Conservation (phyloP, 1,139 yeast species). For the Kluyveromyces sp. region DNA sequence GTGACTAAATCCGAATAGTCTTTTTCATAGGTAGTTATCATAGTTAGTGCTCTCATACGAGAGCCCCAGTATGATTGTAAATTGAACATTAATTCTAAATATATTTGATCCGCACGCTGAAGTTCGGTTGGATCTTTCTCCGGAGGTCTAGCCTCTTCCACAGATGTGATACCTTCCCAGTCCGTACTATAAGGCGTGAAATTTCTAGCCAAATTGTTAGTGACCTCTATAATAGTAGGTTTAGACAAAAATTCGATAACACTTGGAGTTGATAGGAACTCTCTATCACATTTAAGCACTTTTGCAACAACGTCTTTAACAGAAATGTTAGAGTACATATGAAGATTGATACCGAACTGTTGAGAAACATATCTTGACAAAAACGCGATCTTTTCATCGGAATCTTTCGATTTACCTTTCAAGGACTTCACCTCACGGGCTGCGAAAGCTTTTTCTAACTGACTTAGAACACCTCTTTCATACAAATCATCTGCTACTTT, state of each 20-base stretch:
- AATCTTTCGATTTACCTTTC: constrained; percentile 38
- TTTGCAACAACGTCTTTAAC: constrained; percentile 52
- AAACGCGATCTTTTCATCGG: constrained; percentile 46
- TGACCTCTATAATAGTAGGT: constrained; percentile 59
- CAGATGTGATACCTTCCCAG: constrained; percentile 35
- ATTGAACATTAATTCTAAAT: constrained; percentile 64
- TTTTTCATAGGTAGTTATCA: constrained; percentile 54
- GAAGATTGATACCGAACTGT: constrained; percentile 72
- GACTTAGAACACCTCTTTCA: constrained; percentile 67
- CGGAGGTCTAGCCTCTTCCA: constrained; percentile 39
- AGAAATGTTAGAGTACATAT: constrained; percentile 44
- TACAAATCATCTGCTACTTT: constrained; percentile 52
- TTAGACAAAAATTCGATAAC: constrained; percentile 65
- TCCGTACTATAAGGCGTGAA: constrained; percentile 59
- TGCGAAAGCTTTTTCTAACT: constrained; percentile 67
- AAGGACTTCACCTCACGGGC: constrained; percentile 63
- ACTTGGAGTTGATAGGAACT: constrained; percentile 47
- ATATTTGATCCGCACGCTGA: constrained; percentile 70
- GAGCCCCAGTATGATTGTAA: constrained; percentile 77
- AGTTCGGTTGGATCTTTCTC: constrained; percentile 70
- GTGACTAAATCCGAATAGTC: constrained; percentile 61
- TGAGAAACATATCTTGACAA: constrained; percentile 67
- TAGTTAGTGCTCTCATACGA: constrained; percentile 61
- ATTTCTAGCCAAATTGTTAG: constrained; percentile 54
- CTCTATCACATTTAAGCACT: constrained; percentile 56